phyloP scores from a whole-genome alignment of 1,139 yeast species.

The Lodderomyces pseudojiufengensis region DNA sequence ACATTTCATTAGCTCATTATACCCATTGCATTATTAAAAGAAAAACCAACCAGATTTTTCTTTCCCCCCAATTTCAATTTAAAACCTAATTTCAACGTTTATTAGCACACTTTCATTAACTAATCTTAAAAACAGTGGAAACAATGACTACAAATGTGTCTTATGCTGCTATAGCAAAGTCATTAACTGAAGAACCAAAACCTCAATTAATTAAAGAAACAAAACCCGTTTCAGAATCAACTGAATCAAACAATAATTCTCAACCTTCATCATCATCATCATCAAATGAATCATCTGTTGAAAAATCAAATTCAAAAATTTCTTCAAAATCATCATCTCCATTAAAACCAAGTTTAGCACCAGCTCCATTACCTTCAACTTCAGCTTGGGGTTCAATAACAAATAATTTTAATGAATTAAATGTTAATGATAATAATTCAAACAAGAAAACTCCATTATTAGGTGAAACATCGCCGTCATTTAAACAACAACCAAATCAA shows the following conservation, averaged over 20 bases:
- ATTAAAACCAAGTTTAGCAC: conserved; percentile 46
- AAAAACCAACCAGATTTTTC: no score
- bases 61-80: no score
- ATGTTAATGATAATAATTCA: conserved; percentile 33
- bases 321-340: conserved; percentile 3
- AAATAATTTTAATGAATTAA: conserved; percentile 11
- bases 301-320: conserved; percentile 1
- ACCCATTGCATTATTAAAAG: no score
- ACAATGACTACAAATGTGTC: conserved; percentile 15
- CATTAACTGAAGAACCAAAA: conserved; percentile 1
- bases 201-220: conserved; percentile 1
- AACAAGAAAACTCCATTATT: conserved; percentile 48
- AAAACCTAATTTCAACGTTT: no score
- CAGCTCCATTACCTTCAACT: conserved; percentile 73
- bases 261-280: conserved; percentile 3
- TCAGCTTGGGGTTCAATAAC: conserved; percentile 62
- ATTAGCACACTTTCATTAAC: no score
- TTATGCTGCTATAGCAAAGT: conserved; percentile 38
- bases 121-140: no score
- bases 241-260: not conserved
- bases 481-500: conserved; percentile 14
- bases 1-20: no score
- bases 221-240: conserved; percentile 8
- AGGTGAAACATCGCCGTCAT: conserved; percentile 13
- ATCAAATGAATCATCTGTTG: not conserved